Evolutionary conservation across 495 filamentous ascomycete genomes (phyloP).

Genomic region (Penicillium paradoxum): DNA sequence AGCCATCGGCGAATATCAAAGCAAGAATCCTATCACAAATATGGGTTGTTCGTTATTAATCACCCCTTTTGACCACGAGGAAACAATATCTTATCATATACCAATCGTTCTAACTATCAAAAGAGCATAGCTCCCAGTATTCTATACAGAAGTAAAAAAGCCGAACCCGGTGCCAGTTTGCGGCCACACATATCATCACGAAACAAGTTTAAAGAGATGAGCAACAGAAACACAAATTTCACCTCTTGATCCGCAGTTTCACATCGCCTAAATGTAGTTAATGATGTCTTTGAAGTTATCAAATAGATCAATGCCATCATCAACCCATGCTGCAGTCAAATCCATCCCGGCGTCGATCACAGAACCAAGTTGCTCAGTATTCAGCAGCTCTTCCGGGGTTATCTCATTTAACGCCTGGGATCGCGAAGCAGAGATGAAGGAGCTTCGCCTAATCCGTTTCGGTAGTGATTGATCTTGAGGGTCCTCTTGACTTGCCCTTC

Average conservation of each 20-base stretch:
- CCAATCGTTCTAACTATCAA: background rate
- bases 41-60: background rate
- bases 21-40: too few relatives aligned
- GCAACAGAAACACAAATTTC: background rate
- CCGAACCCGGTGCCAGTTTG: background rate
- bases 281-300: constrained; percentile 39
- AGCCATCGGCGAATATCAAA: too few relatives aligned
- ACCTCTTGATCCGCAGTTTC: background rate
- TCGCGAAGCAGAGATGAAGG: background rate
- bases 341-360: background rate
- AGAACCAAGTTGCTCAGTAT: background rate
- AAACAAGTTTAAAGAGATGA: background rate
- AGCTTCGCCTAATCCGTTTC: background rate
- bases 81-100: too few relatives aligned
- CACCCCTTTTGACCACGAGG: too few relatives aligned
- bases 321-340: background rate
- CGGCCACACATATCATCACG: background rate
- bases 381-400: background rate
- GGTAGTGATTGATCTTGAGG: background rate
- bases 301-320: constrained; percentile 15
- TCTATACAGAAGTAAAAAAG: background rate
- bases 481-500: constrained; percentile 4
- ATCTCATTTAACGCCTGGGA: background rate
- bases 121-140: background rate
- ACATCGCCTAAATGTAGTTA: constrained; percentile 17